These are phyloP conservation scores for Diaporthe sp. DNA, from an alignment of 2,329 filamentous ascomycete genomes.

Conservation along the genomic window DNA sequence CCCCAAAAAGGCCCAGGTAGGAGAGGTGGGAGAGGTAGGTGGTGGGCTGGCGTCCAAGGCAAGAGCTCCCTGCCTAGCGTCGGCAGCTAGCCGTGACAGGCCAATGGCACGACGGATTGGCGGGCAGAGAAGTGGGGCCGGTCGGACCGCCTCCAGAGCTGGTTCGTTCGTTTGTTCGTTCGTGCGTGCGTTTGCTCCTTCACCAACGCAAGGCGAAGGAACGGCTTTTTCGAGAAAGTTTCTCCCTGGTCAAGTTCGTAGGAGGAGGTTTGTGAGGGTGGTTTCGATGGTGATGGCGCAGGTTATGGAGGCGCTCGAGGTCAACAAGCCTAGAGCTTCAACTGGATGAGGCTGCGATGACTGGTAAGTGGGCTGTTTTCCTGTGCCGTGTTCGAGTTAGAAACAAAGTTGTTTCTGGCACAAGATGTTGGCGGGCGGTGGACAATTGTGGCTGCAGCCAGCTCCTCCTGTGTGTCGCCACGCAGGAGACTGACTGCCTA, in stretches of 20 bases:
- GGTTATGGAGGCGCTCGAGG: not conserved
- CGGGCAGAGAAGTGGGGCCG: not conserved
- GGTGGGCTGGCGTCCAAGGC: not conserved
- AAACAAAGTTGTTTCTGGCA: not conserved
- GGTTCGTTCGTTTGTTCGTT: not conserved
- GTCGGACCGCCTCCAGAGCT: not conserved
- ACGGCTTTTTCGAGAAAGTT: not conserved
- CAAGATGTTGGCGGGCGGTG: not conserved
- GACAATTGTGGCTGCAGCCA: not conserved
- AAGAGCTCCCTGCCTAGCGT: constrained; percentile 33
- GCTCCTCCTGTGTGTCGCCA: not conserved
- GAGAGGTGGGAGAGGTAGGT: not conserved
- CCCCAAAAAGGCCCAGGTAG: not conserved
- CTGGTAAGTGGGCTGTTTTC: not conserved
- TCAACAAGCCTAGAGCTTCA: not conserved
- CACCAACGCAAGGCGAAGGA: not conserved
- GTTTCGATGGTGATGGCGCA: not conserved
- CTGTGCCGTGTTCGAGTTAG: constrained; percentile 11
- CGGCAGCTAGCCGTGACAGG: constrained; percentile 33
- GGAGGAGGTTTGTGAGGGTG: not conserved
- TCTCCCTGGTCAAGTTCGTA: not conserved
- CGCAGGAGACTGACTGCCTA: not conserved
- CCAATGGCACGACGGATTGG: constrained; percentile 6
- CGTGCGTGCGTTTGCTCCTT: not conserved
- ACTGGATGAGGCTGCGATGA: not conserved